Base-by-base conservation (phyloP, 2,329 filamentous ascomycete species). In the Talaromyces sp. region DNA sequence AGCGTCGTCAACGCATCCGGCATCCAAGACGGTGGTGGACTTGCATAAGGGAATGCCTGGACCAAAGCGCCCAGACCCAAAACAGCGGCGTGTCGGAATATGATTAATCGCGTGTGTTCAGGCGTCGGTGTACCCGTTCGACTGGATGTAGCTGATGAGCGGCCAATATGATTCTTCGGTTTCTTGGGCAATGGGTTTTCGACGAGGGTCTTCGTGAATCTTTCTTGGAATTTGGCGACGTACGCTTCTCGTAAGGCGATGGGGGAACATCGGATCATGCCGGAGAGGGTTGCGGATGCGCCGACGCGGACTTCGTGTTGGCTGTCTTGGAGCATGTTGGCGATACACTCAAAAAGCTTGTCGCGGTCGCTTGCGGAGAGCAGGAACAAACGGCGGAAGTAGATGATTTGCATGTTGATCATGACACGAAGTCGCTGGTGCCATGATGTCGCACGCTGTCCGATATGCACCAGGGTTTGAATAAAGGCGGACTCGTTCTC, bases 351-450 rank as follows among this genome's bases (percentile, higher is more conserved):
- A 74, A 98, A 96, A 16, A 99, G 86, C 39, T 87, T 85, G 70
- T 92, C 85, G 62, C 95, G 90, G 75, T 97, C 90, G 8, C 85
- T 80, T 7, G 85, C 82, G 37, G 88, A 86, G 70, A 96, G 91
- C 33, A 98, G 82, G 83, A 99, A 99, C 43, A 99, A 85, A 31
- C 94, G 91, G 60, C 95, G 90, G 87, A 98, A 99, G 82, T 97
- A 99, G 71, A 99, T 90, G 69, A 98, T 94, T 74, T 99, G 96
- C 83, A 99, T 97, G 79, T 98, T 98, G 79, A 99, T 93, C 70
- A 99, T 87, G 50, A 96, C 92, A 31, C 96, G 88, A 45, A 99
- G 84, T 56, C 95, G 90, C 79, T 99, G 95, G 77, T 99, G 95
- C 95, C 95, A 99, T 64, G 91, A 95, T 2, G 87, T 81, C 0